Base-by-base conservation (phyloP, 1,284 basidiomycete species). In the Spongispora temasekensis region DNA sequence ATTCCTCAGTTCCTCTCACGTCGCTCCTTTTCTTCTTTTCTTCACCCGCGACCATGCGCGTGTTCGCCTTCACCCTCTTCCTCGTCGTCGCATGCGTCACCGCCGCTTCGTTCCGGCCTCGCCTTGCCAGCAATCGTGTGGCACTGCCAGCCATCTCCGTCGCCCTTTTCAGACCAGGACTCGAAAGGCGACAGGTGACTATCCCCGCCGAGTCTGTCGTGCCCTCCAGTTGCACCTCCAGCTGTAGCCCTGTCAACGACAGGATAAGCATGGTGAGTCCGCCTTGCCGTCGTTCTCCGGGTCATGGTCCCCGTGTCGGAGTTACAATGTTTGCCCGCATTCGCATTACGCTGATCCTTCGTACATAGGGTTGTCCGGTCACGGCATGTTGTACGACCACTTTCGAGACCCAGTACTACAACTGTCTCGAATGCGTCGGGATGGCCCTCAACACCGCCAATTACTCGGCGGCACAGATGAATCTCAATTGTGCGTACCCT, bases 391-490 rank as follows among this genome's bases (percentile, higher is more conserved):
- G 78, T 60, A 69, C 74, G 4, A 55, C 62, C 23, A 58, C 61
- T 4, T 81, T 80, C 58, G 73, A 75, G 63, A 66, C 59, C 0
- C 55, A 61, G 3, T 79, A 76, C 64, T 77, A 72, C 62, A 64
- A 74, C 54, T 81, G 79, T 53, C 60, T 78, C 55, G 56, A 65
- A 4, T 81, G 79, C 56, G 64, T 77, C 46, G 78, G 75, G 9
- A 50, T 51, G 4, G 71, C 71, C 2, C 42, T 65, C 37, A 65
- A 74, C 44, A 37, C 61, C 7, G 70, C 66, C 15, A 71, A 74
- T 53, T 80, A 65, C 50, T 60, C 67, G 15, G 15, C 27, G 12
- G 57, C 64, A 1, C 78, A 81, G 50, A 25, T 19, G 2, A 52
- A 58, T 25, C 62, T 81, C 27, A 71, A 78, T 55, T 12, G 79